Evolutionary conservation across 2,329 filamentous ascomycete species (phyloP).

Genomic region (Ophiostoma sp.): DNA sequence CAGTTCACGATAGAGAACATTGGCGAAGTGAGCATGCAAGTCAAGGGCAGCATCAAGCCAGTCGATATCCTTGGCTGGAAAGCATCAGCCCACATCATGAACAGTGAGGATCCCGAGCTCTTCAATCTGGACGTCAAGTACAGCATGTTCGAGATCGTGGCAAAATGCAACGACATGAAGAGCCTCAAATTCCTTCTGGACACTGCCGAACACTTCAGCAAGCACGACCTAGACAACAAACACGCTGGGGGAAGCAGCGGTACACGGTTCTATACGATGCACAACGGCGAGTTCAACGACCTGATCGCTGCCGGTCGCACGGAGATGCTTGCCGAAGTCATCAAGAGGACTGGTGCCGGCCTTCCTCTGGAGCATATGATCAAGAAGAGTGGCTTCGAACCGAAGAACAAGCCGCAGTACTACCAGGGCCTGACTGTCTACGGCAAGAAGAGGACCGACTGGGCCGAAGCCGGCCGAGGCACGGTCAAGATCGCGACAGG

Average conservation of each 20-base stretch:
- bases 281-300: conserved; percentile 35
- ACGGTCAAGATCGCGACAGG: conserved; percentile 38
- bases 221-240: background rate
- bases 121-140: background rate
- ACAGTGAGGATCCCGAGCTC: background rate
- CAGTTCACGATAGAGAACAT: conserved; percentile 72
- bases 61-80: conserved; percentile 14
- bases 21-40: conserved; percentile 61
- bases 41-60: conserved; percentile 50
- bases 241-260: background rate
- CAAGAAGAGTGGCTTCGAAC: conserved; percentile 39
- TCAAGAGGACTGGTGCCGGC: conserved; percentile 61
- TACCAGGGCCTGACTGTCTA: conserved; percentile 75
- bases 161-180: conserved; percentile 48
- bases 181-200: conserved; percentile 56
- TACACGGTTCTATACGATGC: background rate
- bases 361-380: conserved; percentile 64
- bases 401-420: conserved; percentile 57
- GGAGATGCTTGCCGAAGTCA: conserved; percentile 56
- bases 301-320: conserved; percentile 47
- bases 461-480: conserved; percentile 59
- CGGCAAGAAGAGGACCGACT: conserved; percentile 66
- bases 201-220: background rate
- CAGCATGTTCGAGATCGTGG: conserved; percentile 41
- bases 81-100: background rate